Conservation (phyloP, 768 basidiomycete species). For the Hypsizygus marmoreus region DNA sequence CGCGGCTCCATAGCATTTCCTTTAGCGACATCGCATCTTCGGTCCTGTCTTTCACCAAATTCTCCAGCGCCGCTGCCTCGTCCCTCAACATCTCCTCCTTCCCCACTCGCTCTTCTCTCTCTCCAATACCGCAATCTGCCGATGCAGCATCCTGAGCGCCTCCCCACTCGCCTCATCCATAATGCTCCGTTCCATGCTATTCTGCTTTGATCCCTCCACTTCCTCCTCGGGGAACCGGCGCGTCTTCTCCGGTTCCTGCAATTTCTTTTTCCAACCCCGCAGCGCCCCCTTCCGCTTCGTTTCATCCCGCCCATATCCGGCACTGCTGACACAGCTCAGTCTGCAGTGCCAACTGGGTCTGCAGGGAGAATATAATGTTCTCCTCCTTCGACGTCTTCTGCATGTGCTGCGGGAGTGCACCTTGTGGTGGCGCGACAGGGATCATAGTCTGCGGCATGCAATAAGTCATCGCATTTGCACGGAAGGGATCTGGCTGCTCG, state of each 20-base stretch:
- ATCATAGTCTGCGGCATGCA: conserved; percentile 77
- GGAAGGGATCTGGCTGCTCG: conserved; percentile 69
- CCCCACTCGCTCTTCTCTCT: conserved; percentile 57
- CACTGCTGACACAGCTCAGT: conserved; percentile 76
- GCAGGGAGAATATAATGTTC: conserved; percentile 68
- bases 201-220: conserved; percentile 81
- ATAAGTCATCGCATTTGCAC: conserved; percentile 70
- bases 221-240: conserved; percentile 79
- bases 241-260: conserved; percentile 68
- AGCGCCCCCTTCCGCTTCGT: conserved; percentile 55
- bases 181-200: conserved; percentile 77
- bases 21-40: conserved; percentile 47
- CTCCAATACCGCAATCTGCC: conserved; percentile 76
- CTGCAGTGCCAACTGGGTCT: conserved; percentile 75
- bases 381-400: conserved; percentile 73
- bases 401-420: conserved; percentile 41
- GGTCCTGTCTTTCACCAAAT: conserved; percentile 44
- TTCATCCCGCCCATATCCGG: conserved; percentile 69
- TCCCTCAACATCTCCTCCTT: conserved; percentile 43
- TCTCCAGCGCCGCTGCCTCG: conserved; percentile 53
- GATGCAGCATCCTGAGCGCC: conserved; percentile 78
- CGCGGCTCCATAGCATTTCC: conserved; percentile 45
- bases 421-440: conserved; percentile 62
- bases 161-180: conserved; percentile 84
- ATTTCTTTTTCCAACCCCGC: conserved; percentile 74